phyloP scores from a whole-genome alignment of 1,284 basidiomycete genomes.

The Sphaerobolus stellatus region DNA sequence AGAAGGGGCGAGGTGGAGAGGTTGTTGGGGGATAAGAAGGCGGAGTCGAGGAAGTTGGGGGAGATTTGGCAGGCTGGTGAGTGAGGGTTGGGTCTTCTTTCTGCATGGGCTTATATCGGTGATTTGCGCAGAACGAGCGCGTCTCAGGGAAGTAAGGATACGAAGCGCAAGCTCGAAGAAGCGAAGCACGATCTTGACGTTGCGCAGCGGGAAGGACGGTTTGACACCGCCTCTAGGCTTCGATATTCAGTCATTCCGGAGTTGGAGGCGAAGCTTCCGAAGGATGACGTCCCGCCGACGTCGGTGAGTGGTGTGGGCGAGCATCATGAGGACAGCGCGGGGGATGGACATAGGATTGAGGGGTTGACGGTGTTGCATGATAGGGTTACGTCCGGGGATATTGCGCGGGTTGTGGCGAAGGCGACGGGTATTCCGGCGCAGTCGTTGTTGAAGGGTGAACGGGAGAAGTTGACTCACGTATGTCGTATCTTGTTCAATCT shows the following conservation, averaged over 20 bases:
- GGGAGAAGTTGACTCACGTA: slow-evolving; percentile 87
- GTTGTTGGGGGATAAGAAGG: slow-evolving; percentile 58
- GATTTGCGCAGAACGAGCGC: slow-evolving; percentile 59
- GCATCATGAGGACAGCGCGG: slow-evolving; percentile 42
- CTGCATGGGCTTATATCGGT: background rate
- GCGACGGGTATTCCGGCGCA: slow-evolving; percentile 91
- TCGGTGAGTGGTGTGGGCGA: no score
- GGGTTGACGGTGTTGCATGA: slow-evolving; percentile 75
- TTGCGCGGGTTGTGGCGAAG: slow-evolving; percentile 85
- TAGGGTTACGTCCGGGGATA: slow-evolving; percentile 85
- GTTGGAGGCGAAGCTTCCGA: slow-evolving; percentile 72
- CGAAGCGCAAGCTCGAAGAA: slow-evolving; percentile 80
- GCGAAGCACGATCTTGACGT: slow-evolving; percentile 86
- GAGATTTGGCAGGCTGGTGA: slow-evolving; percentile 72
- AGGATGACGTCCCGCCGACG: no score
- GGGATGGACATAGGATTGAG: slow-evolving; percentile 32
- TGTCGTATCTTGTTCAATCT: slow-evolving; percentile 33
- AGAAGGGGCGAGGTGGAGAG: slow-evolving; percentile 67
- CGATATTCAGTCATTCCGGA: slow-evolving; percentile 85
- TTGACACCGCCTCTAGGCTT: slow-evolving; percentile 77
- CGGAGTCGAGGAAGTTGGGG: slow-evolving; percentile 61
- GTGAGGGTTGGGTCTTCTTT: slow-evolving; percentile 13
- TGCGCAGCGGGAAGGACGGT: slow-evolving; percentile 83
- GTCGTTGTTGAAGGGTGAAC: slow-evolving; percentile 85
- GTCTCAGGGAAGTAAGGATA: slow-evolving; percentile 77